These are phyloP conservation scores for Prunus yedoensis DNA, from an alignment of 331 rosid species.

Conservation along the genomic window DNA sequence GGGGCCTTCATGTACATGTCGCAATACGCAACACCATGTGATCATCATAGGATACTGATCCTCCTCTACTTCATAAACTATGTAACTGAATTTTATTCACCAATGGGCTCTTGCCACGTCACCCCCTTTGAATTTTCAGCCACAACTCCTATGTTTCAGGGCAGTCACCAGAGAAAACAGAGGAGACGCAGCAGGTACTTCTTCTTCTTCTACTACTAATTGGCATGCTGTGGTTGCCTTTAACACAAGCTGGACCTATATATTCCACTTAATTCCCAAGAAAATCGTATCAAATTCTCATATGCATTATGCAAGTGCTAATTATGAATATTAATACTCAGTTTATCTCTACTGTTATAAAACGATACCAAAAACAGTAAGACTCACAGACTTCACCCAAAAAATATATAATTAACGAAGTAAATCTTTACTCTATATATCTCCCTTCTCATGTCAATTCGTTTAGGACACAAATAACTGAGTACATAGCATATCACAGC, in stretches of 20 bases:
- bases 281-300: background rate
- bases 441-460: no score
- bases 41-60: constrained; percentile 39
- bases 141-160: constrained; percentile 40
- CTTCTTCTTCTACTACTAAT: constrained; percentile 24
- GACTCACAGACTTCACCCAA: no score
- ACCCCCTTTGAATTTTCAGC: background rate
- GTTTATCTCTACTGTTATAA: no score
- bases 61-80: constrained; percentile 21
- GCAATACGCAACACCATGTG: constrained; percentile 80
- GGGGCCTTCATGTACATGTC: constrained; percentile 87
- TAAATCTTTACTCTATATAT: no score
- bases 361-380: no score
- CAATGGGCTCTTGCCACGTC: constrained; percentile 37
- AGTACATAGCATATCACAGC: background rate
- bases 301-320: background rate
- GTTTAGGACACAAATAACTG: no score
- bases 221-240: constrained; percentile 36
- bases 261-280: background rate
- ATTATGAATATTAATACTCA: no score
- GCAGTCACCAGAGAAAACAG: constrained; percentile 1
- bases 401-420: no score
- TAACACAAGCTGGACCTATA: background rate
- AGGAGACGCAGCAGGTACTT: background rate
- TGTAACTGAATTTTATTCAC: constrained; percentile 14